Conservation (phyloP, 2,329 filamentous ascomycete genomes). For the Penicillium italicum region DNA sequence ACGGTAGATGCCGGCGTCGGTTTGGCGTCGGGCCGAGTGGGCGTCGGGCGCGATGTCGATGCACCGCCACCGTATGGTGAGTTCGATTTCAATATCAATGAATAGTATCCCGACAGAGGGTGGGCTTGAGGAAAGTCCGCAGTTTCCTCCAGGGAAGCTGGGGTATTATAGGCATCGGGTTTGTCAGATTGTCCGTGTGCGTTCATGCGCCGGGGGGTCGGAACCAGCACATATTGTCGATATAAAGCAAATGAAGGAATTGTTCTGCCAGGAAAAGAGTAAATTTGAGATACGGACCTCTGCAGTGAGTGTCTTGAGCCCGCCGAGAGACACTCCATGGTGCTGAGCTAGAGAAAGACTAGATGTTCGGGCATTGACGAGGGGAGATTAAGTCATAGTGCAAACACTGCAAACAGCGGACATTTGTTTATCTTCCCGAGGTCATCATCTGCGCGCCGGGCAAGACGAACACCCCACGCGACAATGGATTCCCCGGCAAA, state of each 20-base stretch:
- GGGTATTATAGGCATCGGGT: constrained; percentile 10
- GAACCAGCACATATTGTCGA: constrained; percentile 20
- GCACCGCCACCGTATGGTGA: constrained; percentile 24
- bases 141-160: constrained; percentile 8
- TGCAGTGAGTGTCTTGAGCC: constrained; percentile 18
- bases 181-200: constrained; percentile 9
- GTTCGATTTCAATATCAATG: constrained; percentile 38
- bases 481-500: constrained; percentile 56
- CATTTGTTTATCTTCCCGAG: constrained; percentile 18
- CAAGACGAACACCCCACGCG: constrained; percentile 29
- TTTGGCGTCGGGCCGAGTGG: constrained; percentile 15
- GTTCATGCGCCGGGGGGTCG: constrained; percentile 21
- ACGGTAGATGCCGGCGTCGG: constrained; percentile 15
- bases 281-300: constrained; percentile 2
- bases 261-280: background rate
- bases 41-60: constrained; percentile 16
- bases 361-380: background rate
- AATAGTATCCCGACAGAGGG: constrained; percentile 45
- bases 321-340: constrained; percentile 29
- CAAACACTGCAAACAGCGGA: constrained; percentile 35
- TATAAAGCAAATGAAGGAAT: background rate
- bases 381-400: constrained; percentile 32
- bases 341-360: constrained; percentile 10
- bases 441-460: constrained; percentile 23
- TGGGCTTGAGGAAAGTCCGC: constrained; percentile 32